Evolutionary conservation across 371 early-diverging fungal species (phyloP).

Genomic region (Mucor racemosus): DNA sequence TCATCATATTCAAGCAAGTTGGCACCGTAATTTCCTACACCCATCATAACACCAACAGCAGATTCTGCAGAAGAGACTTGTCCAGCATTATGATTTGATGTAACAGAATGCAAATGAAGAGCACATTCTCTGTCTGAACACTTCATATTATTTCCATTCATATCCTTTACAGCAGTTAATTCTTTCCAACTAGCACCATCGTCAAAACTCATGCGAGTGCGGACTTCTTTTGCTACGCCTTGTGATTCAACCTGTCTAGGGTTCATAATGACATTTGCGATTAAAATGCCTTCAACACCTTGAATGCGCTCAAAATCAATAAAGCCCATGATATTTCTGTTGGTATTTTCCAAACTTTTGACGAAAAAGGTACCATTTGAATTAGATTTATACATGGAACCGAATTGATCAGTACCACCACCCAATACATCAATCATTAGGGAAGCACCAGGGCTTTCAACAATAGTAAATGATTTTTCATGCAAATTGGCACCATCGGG

Average conservation of each 20-base stretch:
- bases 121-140: slow-evolving; percentile 65
- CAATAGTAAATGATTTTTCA: slow-evolving; percentile 74
- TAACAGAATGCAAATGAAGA: slow-evolving; percentile 89
- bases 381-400: slow-evolving; percentile 84
- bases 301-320: slow-evolving; percentile 93
- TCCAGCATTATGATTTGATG: slow-evolving; percentile 66
- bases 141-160: slow-evolving; percentile 37
- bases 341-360: slow-evolving; percentile 76
- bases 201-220: slow-evolving; percentile 87
- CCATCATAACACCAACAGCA: slow-evolving; percentile 88
- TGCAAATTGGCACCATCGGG: slow-evolving; percentile 53
- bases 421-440: slow-evolving; percentile 70
- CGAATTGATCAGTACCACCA: slow-evolving; percentile 50
- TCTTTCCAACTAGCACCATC: slow-evolving; percentile 83
- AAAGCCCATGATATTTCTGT: slow-evolving; percentile 71
- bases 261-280: slow-evolving; percentile 84
- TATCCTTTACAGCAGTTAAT: slow-evolving; percentile 49
- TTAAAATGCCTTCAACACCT: slow-evolving; percentile 80
- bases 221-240: slow-evolving; percentile 63
- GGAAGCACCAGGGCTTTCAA: slow-evolving; percentile 69
- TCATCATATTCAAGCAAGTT: slow-evolving; percentile 69
- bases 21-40: slow-evolving; percentile 88
- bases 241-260: slow-evolving; percentile 58
- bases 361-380: slow-evolving; percentile 91
- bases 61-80: slow-evolving; percentile 72